Conservation (phyloP, 2,329 filamentous ascomycete genomes). For the Madurella mycetomatis region DNA sequence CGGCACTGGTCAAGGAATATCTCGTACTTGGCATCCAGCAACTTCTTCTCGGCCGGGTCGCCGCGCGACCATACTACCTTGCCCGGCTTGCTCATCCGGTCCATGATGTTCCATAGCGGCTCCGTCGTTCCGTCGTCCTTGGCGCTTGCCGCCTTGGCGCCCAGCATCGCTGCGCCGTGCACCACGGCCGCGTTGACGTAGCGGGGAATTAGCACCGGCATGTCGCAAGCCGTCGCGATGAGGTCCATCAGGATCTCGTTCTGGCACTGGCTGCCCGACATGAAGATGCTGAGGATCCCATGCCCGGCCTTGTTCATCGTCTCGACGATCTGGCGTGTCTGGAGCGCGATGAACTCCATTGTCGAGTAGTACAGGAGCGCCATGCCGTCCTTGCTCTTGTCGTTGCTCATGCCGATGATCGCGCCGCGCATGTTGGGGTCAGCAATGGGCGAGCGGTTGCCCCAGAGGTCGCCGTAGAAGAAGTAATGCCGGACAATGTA, state of each 20-base stretch:
- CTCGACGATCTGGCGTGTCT: constrained; percentile 92
- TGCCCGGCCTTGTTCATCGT: constrained; percentile 91
- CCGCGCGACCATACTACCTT: constrained; percentile 72
- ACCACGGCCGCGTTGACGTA: constrained; percentile 96
- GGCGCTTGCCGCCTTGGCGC: constrained; percentile 90
- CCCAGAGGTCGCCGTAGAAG: constrained; percentile 97
- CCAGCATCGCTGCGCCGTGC: constrained; percentile 97
- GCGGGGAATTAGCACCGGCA: constrained; percentile 88
- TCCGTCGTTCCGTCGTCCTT: constrained; percentile 74
- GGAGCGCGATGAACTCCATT: constrained; percentile 96
- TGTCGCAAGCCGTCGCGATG: constrained; percentile 82
- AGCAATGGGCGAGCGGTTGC: constrained; percentile 90
- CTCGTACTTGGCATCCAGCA: constrained; percentile 85
- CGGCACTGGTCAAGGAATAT: constrained; percentile 92
- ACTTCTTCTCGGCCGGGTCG: constrained; percentile 67
- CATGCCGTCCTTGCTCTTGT: constrained; percentile 81
- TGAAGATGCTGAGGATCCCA: constrained; percentile 88
- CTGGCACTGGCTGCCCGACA: constrained; percentile 97
- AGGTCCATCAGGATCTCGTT: constrained; percentile 89
- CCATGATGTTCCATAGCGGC: constrained; percentile 94
- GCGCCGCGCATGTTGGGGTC: constrained; percentile 90
- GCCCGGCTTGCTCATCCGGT: constrained; percentile 91
- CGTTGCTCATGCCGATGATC: constrained; percentile 79
- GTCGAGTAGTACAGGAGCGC: constrained; percentile 92
- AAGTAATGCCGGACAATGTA: constrained; percentile 92